Conservation (phyloP, 495 filamentous ascomycete genomes). For the Pyronema domesticum region DNA sequence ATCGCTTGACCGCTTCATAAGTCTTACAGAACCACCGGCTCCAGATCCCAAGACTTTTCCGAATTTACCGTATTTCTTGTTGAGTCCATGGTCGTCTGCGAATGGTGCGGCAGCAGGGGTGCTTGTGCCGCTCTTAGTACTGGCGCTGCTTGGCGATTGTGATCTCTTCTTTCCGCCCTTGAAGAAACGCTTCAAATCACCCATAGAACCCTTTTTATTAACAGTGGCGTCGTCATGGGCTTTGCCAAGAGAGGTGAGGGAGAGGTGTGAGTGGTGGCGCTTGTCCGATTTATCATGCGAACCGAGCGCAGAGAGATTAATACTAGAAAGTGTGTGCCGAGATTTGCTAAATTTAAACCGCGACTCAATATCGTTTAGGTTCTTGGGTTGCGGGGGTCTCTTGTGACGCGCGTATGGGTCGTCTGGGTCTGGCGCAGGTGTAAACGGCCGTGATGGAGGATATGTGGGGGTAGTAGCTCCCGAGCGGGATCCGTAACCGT, state of each 20-base stretch:
- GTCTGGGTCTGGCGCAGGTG: constrained; percentile 62
- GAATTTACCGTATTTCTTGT: constrained; percentile 85
- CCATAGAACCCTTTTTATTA: constrained; percentile 68
- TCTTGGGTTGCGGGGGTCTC: constrained; percentile 52
- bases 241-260: constrained; percentile 27
- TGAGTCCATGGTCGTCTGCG: constrained; percentile 78
- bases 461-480: constrained; percentile 35
- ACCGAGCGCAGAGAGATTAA: constrained; percentile 27
- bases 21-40: constrained; percentile 81
- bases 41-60: constrained; percentile 86
- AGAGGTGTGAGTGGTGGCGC: constrained; percentile 34
- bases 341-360: constrained; percentile 65
- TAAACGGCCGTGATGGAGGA: constrained; percentile 39
- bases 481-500: constrained; percentile 25
- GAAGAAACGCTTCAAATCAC: constrained; percentile 87
- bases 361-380: constrained; percentile 52
- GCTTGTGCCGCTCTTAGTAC: constrained; percentile 46
- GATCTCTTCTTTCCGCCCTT: constrained; percentile 44
- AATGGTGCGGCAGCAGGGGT: constrained; percentile 53
- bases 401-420: constrained; percentile 78
- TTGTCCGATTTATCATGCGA: constrained; percentile 21
- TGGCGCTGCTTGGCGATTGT: constrained; percentile 46
- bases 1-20: constrained; percentile 84
- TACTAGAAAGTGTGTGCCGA: constrained; percentile 28
- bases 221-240: constrained; percentile 32